A percentile compares a stretch with the other conserved stretches of the same genome.
phyloP scores from a whole-genome alignment of 192 early-diverging fungal genomes.

The Podochytrium sp. region DNA sequence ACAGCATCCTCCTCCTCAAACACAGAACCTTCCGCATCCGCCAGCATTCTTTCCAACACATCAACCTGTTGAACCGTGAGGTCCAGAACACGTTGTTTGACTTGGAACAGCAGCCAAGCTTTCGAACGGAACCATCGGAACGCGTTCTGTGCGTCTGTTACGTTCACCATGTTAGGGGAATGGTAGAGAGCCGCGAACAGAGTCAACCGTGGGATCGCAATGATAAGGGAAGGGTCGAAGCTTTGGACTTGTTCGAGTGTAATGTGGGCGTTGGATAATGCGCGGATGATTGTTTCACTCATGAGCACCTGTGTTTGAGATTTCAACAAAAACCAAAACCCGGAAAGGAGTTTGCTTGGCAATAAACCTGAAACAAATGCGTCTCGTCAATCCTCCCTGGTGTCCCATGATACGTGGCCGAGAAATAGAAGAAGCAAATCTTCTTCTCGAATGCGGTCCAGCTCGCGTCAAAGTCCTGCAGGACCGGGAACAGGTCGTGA shows the following conservation, averaged over 20 bases:
- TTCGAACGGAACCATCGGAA: conserved; percentile 70
- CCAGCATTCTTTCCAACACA: conserved; percentile 32
- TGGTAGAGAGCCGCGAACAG: conserved; percentile 59
- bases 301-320: conserved; percentile 54
- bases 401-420: conserved; percentile 48
- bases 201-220: conserved; percentile 64
- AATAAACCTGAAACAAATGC: conserved; percentile 57
- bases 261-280: conserved; percentile 37
- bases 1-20: not conserved
- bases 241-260: conserved; percentile 49
- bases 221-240: conserved; percentile 62
- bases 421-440: conserved; percentile 74
- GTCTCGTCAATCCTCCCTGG: conserved; percentile 46
- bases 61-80: not conserved
- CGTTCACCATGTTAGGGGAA: conserved; percentile 57
- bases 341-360: conserved; percentile 5
- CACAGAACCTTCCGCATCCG: not conserved
- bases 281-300: conserved; percentile 62
- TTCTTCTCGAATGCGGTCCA: conserved; percentile 73
- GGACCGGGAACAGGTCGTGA: conserved; percentile 54
- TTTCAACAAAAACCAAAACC: not conserved
- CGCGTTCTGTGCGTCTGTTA: conserved; percentile 52
- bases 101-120: conserved; percentile 4
- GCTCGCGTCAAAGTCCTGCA: conserved; percentile 65
- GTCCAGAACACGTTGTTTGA: not conserved